Conservation (phyloP, 1,284 basidiomycete genomes). For the Porodaedalea pini region DNA sequence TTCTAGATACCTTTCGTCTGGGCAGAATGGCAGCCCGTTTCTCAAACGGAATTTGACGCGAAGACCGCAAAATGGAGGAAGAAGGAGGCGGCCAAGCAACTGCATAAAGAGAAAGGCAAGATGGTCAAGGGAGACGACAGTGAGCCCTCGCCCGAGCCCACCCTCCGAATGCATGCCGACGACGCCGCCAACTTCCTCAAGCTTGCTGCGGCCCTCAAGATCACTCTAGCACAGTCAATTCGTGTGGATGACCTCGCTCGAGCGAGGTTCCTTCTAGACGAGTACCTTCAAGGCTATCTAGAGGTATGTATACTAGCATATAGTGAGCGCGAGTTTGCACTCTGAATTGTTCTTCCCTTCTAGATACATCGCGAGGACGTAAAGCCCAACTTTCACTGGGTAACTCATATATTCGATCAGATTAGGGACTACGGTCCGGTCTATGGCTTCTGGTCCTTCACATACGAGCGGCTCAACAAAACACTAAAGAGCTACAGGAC, state of each 20-base stretch:
- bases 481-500: constrained; percentile 17
- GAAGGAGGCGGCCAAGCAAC: neutral
- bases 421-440: too few species aligned
- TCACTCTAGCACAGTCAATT: constrained; percentile 9
- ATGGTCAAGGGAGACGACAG: neutral
- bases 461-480: constrained; percentile 22
- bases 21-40: constrained; percentile 14
- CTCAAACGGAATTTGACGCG: constrained; percentile 13
- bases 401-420: too few species aligned
- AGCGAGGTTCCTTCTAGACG: constrained; percentile 10
- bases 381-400: too few species aligned
- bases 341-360: too few species aligned
- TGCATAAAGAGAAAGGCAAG: too few species aligned
- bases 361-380: too few species aligned
- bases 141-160: too few species aligned
- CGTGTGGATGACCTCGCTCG: constrained; percentile 2
- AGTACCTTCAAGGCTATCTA: constrained; percentile 17
- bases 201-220: too few species aligned
- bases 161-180: constrained; percentile 1
- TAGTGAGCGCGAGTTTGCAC: too few species aligned
- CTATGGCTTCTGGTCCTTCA: constrained; percentile 24
- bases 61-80: neutral
- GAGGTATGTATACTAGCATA: constrained; percentile 15
- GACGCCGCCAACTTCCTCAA: constrained; percentile 16
- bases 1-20: constrained; percentile 20